Conservation (phyloP, 1,139 yeast species). For the Yamadazyma aaseri region DNA sequence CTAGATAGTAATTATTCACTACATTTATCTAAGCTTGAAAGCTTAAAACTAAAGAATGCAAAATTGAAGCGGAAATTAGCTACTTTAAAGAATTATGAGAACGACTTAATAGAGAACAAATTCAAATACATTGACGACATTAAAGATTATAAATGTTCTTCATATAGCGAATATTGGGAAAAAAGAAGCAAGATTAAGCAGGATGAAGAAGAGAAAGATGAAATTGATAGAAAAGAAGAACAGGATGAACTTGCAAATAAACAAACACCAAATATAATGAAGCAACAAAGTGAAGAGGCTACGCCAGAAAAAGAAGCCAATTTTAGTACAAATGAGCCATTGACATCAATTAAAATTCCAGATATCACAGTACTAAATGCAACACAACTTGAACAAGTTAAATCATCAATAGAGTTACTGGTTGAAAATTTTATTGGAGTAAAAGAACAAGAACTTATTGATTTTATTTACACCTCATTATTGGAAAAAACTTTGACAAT, state of each 20-base stretch:
- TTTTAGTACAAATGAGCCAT: background rate
- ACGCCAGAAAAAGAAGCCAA: constrained; percentile 1
- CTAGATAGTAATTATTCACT: constrained; percentile 17
- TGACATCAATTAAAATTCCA: constrained; percentile 2
- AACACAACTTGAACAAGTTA: constrained; percentile 19
- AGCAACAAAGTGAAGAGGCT: constrained; percentile 1
- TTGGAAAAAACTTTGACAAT: constrained; percentile 27
- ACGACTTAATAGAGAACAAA: constrained; percentile 36
- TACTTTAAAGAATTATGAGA: constrained; percentile 29
- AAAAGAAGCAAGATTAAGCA: constrained; percentile 6
- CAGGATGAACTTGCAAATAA: background rate
- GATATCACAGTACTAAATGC: constrained; percentile 1
- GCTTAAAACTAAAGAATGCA: constrained; percentile 21
- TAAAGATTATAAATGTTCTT: constrained; percentile 15
- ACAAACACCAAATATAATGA: background rate
- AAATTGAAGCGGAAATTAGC: constrained; percentile 19
- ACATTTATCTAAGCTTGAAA: constrained; percentile 15
- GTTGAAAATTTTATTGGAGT: constrained; percentile 55
- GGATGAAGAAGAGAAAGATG: constrained; percentile 23
- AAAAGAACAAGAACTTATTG: constrained; percentile 48
- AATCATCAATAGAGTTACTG: constrained; percentile 35
- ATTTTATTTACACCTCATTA: constrained; percentile 41
- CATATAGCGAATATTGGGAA: constrained; percentile 6
- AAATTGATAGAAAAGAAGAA: constrained; percentile 6
- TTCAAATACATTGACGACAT: constrained; percentile 33